A percentile compares a stretch with the other conserved stretches of the same genome.
These are phyloP conservation scores for Phialophora tarda DNA, from an alignment of 2,329 filamentous ascomycete genomes.

Conservation along the genomic window DNA sequence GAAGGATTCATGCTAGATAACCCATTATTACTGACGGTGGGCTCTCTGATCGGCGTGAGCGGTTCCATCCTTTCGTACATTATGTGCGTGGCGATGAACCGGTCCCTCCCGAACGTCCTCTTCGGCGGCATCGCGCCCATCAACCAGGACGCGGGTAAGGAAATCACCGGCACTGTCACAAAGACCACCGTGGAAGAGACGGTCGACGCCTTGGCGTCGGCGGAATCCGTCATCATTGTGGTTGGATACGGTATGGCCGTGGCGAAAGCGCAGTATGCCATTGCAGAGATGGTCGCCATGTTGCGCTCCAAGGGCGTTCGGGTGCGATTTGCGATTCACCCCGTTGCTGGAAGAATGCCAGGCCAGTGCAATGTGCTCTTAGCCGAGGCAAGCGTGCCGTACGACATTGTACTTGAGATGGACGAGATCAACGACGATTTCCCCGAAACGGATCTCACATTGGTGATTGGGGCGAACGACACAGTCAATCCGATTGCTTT, in stretches of 20 bases:
- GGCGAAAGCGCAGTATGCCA: slow-evolving; percentile 89
- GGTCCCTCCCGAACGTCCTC: slow-evolving; percentile 84
- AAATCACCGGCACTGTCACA: slow-evolving; percentile 79
- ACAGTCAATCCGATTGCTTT: slow-evolving; percentile 90
- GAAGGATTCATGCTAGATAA: slow-evolving; percentile 94
- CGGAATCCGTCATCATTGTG: slow-evolving; percentile 83
- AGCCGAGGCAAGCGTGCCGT: slow-evolving; percentile 84
- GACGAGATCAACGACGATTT: slow-evolving; percentile 97
- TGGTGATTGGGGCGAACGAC: slow-evolving; percentile 91
- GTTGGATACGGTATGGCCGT: slow-evolving; percentile 96
- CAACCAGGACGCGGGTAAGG: slow-evolving; percentile 62
- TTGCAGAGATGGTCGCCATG: slow-evolving; percentile 77
- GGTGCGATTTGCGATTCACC: slow-evolving; percentile 88
- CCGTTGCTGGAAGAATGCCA: slow-evolving; percentile 89
- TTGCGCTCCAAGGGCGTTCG: slow-evolving; percentile 77
- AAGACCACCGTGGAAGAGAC: slow-evolving; percentile 81
- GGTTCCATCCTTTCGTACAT: slow-evolving; percentile 89
- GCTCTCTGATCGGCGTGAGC: slow-evolving; percentile 84
- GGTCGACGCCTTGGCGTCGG: slow-evolving; percentile 73
- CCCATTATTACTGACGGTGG: slow-evolving; percentile 80
- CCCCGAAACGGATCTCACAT: slow-evolving; percentile 78
- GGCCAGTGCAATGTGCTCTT: slow-evolving; percentile 91
- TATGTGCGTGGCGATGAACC: slow-evolving; percentile 89
- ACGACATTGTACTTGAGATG: slow-evolving; percentile 93
- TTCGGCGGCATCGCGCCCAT: slow-evolving; percentile 79